Base-by-base conservation (phyloP, 257 asterid genomes). In the Petrea volubilis region DNA sequence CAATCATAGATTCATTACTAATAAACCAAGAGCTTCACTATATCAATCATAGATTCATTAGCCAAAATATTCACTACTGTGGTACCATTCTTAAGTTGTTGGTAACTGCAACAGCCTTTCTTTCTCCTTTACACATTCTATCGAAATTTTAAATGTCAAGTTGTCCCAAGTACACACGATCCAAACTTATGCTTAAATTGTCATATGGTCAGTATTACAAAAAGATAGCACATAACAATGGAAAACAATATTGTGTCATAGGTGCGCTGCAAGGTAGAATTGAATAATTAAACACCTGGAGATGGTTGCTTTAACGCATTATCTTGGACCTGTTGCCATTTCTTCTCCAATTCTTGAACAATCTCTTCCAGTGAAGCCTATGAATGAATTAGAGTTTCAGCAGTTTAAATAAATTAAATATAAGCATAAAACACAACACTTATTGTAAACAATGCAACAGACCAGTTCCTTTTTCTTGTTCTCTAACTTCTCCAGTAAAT, bases 401-500 rank as follows among this genome's bases (percentile, higher is more conserved):
- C 61, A 40, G 34, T 21, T 53, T 44, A 47, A 24, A 68, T 60
- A 23, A 24, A 64, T n/a, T 31, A 58, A 44, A 29, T 1, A 64
- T 49, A 64, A 50, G 38, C 31, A 68, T 15, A 59, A 56, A 29
- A 10, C 44, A 64, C 64, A 70, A 36, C 18, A 60, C 23, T 46
- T 59, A 46, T 36, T 55, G 40, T 38, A 43, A 56, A 77, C 33
- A 46, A 72, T 14, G 47, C 77, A 76, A 76, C 92, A 36, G 24
- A 94, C 99, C 87, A 85, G 73, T 70, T 90, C 96, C 67, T 71
- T 87, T 80, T 79, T 91, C 90, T 85, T 86, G 80, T 72, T 74
- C 82, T 94, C 96, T 77, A 85, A 77, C 83, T 89, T 84, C 74
- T 69, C 85, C 75, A 82, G 33, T 60, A 92, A 64, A 2, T 71